A percentile compares a stretch with the other conserved stretches of the same genome.
phyloP scores from a whole-genome alignment of 2,329 filamentous ascomycete species.

The Sarocladium kiliense region DNA sequence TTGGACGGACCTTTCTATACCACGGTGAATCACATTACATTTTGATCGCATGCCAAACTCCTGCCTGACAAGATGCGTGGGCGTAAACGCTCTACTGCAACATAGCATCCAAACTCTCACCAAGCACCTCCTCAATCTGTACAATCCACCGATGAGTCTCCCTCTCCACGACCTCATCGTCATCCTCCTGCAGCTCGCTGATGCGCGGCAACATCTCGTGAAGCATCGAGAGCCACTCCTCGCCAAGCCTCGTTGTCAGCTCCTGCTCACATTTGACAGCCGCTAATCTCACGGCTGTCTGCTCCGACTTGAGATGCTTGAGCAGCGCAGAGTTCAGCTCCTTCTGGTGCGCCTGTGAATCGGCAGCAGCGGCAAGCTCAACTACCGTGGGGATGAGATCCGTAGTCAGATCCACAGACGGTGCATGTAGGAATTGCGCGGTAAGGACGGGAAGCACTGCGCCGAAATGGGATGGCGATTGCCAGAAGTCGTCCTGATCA shows the following conservation, averaged over 20 bases:
- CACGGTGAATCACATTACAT: too few relatives aligned
- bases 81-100: constrained; percentile 54
- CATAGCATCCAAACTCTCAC: constrained; percentile 90
- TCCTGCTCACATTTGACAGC: constrained; percentile 78
- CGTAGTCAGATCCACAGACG: constrained; percentile 34
- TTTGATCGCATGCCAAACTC: too few relatives aligned
- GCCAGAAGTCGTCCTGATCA: constrained; percentile 95
- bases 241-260: constrained; percentile 74
- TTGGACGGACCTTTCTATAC: too few relatives aligned
- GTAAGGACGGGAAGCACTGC: constrained; percentile 66
- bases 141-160: constrained; percentile 89
- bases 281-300: constrained; percentile 67
- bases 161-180: constrained; percentile 86
- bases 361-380: constrained; percentile 72
- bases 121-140: constrained; percentile 81
- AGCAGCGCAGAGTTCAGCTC: constrained; percentile 76
- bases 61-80: not conserved
- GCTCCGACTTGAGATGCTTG: constrained; percentile 69
- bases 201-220: constrained; percentile 97
- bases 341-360: constrained; percentile 87
- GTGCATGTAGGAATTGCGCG: constrained; percentile 54
- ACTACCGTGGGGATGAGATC: constrained; percentile 71
- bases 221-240: constrained; percentile 87
- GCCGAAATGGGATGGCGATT: constrained; percentile 80
- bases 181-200: constrained; percentile 92